Conservation (phyloP, 2,329 filamentous ascomycete genomes). For the Penicillium freii region DNA sequence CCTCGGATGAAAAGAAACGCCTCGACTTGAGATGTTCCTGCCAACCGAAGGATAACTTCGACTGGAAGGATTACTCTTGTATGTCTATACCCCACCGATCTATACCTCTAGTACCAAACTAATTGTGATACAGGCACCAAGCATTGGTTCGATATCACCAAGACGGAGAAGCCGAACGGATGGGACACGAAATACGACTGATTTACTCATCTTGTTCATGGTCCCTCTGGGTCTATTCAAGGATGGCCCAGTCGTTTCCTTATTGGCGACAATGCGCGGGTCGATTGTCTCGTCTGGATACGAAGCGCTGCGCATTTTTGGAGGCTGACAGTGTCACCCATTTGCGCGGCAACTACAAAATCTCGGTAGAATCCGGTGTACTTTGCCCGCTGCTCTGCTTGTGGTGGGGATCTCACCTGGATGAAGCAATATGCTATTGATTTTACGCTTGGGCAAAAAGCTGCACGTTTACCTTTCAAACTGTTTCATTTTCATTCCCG, state of each 20-base stretch:
- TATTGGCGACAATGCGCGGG: conserved; percentile 22
- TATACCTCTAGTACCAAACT: not conserved
- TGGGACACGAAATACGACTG: conserved; percentile 67
- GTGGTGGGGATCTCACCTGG: not conserved
- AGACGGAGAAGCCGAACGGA: conserved; percentile 77
- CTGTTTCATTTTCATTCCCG: conserved; percentile 3
- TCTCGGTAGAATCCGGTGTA: conserved; percentile 1
- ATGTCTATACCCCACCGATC: conserved; percentile 43
- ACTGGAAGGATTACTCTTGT: conserved; percentile 99
- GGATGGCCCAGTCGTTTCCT: conserved; percentile 21
- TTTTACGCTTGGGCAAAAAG: not conserved
- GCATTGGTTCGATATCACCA: conserved; percentile 80
- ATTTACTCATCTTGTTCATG: conserved; percentile 26
- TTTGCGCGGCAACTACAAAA: conserved; percentile 7
- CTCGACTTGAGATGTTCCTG: conserved; percentile 88
- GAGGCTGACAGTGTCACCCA: conserved; percentile 9
- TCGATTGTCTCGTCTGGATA: conserved; percentile 16
- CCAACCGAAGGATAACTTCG: conserved; percentile 95
- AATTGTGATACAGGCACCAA: conserved; percentile 65
- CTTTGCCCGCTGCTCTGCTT: not conserved
- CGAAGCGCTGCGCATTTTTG: conserved; percentile 1
- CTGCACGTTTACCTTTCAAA: not conserved
- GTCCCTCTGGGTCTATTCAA: conserved; percentile 21
- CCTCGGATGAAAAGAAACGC: conserved; percentile 80
- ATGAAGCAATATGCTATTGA: not conserved